These are phyloP conservation scores for Teunomyces kruisii DNA, from an alignment of 805 yeast species.

Conservation along the genomic window DNA sequence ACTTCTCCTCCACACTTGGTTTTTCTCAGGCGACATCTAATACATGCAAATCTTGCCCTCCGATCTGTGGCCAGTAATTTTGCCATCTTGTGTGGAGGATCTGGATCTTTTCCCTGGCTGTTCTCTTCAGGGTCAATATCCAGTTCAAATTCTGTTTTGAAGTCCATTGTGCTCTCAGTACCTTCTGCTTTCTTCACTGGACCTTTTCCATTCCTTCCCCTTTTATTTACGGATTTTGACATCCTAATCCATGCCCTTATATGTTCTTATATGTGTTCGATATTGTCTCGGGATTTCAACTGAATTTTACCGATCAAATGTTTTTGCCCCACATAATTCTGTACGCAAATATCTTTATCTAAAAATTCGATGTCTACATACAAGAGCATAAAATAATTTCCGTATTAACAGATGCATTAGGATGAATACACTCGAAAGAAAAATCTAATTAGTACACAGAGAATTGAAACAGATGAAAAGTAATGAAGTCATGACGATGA, in stretches of 20 bases:
- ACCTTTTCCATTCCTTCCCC: background rate
- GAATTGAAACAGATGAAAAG: constrained; percentile 1
- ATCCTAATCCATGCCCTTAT: background rate
- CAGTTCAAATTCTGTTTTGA: background rate
- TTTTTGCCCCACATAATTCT: background rate
- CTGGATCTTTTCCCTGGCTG: background rate
- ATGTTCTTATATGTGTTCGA: background rate
- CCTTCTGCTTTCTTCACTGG: background rate
- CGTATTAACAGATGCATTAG: background rate
- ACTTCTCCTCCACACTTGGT: constrained; percentile 25
- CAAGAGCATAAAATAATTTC: too few species aligned
- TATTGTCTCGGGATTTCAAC: background rate
- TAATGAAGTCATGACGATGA: background rate
- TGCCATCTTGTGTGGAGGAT: background rate
- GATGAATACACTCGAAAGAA: background rate
- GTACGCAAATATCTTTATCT: too few species aligned
- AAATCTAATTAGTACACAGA: constrained; percentile 2
- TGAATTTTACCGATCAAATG: background rate
- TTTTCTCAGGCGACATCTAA: constrained; percentile 25
- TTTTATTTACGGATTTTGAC: background rate
- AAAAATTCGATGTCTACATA: too few species aligned
- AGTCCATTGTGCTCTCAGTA: background rate
- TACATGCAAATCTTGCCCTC: constrained; percentile 20
- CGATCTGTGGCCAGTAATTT: constrained; percentile 3
- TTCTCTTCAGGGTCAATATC: background rate